Percentiles rank a stretch among this genome's conserved stretches.
Evolutionary conservation across 257 asterid genomes (phyloP).

Genomic region (Nicotiana sylvestris): DNA sequence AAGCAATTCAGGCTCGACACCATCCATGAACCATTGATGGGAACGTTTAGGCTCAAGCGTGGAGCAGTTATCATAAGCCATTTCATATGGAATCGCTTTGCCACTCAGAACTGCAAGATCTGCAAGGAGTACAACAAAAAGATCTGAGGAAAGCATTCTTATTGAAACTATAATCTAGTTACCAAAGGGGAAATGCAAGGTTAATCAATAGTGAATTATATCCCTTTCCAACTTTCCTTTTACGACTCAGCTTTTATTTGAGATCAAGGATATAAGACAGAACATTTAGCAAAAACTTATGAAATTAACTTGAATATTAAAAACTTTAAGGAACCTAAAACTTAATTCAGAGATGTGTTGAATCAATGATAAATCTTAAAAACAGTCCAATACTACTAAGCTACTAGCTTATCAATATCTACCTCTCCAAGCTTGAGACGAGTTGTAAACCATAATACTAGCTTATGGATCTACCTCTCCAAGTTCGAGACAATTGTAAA

Average conservation of each 20-base stretch:
- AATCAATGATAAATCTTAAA: background rate
- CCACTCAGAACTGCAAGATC: background rate
- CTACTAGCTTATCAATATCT: background rate
- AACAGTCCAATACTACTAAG: background rate
- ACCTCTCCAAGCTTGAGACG: constrained; percentile 3
- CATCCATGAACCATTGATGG: constrained; percentile 27
- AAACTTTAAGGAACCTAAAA: background rate
- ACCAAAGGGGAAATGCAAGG: background rate
- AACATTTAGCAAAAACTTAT: background rate
- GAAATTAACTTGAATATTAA: background rate
- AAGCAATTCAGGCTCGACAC: constrained; percentile 21
- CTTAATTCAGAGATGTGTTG: background rate
- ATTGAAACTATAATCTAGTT: background rate
- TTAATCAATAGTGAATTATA: background rate
- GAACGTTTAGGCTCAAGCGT: constrained; percentile 20
- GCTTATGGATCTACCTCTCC: background rate
- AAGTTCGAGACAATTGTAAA: background rate
- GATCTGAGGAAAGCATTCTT: background rate
- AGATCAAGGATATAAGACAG: background rate
- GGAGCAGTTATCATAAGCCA: constrained; percentile 22
- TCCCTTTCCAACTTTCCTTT: background rate
- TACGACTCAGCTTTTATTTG: background rate
- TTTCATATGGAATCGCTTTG: background rate
- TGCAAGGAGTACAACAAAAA: background rate
- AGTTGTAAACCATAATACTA: background rate